Percentiles rank a stretch among this genome's conserved stretches.
Evolutionary conservation across 257 asterid species (phyloP).

Genomic region (Solanum virginianum): DNA sequence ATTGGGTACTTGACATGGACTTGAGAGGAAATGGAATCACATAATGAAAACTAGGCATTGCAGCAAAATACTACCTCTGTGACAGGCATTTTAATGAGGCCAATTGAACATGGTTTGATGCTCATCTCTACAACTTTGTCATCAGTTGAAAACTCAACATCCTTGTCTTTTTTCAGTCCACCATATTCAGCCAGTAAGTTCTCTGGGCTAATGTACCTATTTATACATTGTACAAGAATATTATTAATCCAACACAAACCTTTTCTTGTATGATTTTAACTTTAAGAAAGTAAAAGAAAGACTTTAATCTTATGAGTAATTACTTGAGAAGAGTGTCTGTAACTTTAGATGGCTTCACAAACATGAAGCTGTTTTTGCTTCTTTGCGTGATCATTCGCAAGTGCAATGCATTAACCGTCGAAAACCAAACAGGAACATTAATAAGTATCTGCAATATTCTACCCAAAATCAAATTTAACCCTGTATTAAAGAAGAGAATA

Average conservation of each 20-base stretch:
- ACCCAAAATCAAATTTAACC: neutral
- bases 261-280: neutral
- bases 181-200: slow-evolving; percentile 49
- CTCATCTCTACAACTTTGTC: slow-evolving; percentile 61
- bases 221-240: neutral
- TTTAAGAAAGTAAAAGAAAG: neutral
- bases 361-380: slow-evolving; percentile 43
- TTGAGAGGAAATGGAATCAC: neutral
- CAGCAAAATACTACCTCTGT: slow-evolving; percentile 27
- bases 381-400: slow-evolving; percentile 40
- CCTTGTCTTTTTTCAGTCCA: slow-evolving; percentile 59
- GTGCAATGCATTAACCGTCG: slow-evolving; percentile 46
- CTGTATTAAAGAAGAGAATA: neutral
- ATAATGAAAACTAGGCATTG: neutral
- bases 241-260: neutral
- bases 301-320: neutral
- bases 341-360: slow-evolving; percentile 62
- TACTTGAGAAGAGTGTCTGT: slow-evolving; percentile 73
- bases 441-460: slow-evolving; percentile 50
- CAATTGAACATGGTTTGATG: slow-evolving; percentile 26
- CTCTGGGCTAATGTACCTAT: slow-evolving; percentile 51
- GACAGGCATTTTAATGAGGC: slow-evolving; percentile 40
- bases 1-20: neutral
- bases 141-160: slow-evolving; percentile 45
- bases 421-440: slow-evolving; percentile 63